Base-by-base conservation (phyloP, 23 red algal species). In the Gracilariopsis chorda region DNA sequence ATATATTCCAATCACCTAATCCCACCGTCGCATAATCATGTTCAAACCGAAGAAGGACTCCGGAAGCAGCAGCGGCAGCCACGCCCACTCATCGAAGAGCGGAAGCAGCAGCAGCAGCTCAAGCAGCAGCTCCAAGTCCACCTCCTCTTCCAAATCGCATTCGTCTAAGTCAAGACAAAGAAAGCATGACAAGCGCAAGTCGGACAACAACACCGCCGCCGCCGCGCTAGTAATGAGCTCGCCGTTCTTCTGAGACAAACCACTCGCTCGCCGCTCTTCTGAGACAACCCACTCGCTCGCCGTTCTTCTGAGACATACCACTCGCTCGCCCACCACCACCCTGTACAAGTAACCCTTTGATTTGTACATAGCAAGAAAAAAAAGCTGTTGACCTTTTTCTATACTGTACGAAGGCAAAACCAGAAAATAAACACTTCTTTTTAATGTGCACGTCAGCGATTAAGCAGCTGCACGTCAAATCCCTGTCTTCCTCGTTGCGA, bases 111-210 rank as follows among this genome's bases (percentile, higher is more conserved):
- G 28, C 37, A 46, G 67, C 67, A 73, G 37, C 32, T 23, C 42
- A 20, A 25, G 37, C n/a, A 44, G 37, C 67, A 37, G 28, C 13
- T 73, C 67, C 1, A 73, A 73, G 32, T 42, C 33, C 10, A 35
- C 60, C 10, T 34, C 10, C 4, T 73, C 67, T 2, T 3, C 24
- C 67, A 73, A 73, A n/a, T n/a, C 67, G 13, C 47, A 36, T 13
- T 46, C 36, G 4, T 73, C 67, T n/a, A n/a, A n/a, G n/a, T n/a
- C n/a, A 19, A 36, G 67, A 1, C 67, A 73, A 45, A 73, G 32
- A 44, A 46, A 24, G 39, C 42, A 73, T 28, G 67, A 73, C 67
- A 73, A 73, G 67, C 67, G 67, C 67, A 73, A 73, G 67, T 45
- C 67, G 19, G 67, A 73, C n/a, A n/a, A n/a, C n/a, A n/a, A n/a